Evolutionary conservation across 176 grass and related monocot species (phyloP), one percentile per base, ranked within the genome.

Genomic region (Leersia perrieri): DNA sequence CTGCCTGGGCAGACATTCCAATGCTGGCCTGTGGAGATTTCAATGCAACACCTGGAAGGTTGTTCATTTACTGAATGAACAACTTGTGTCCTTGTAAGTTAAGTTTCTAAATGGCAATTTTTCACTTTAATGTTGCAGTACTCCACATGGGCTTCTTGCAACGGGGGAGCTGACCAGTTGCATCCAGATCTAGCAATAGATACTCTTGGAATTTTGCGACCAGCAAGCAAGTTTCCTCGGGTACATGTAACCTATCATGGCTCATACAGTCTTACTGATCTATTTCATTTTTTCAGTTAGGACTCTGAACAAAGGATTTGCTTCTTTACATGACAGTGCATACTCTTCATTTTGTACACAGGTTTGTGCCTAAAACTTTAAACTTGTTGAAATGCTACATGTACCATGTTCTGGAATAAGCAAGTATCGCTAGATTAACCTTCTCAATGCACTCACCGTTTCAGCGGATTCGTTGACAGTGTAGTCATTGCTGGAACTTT

Each of bases 11-110:
- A 31, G 91, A 97, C 55, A 97, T 97, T 88, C 91, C 94, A 69
- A 97, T 97, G 89, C 75, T 97, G 91, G 94, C 93, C 14, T 97
- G 94, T 88, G 94, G 94, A 68, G 94, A 97, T 97, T 93, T 97
- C 53, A 93, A 93, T 81, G 89, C 94, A 29, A 77, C 75, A 25
- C 94, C 94, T 72, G 94, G 91, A 93, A 97, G 94, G 94, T 82
- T 68, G 74, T 80, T 74, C 33, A 67, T 60, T 27, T 84, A 42
- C 45, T 23, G n/a, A n/a, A 58, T 6, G 9, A 53, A 18, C 11
- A 60, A 68, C 2, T 18, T 27, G 25, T 82, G 53, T 32, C 36
- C 27, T n/a, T n/a, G n/a, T n/a, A n/a, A n/a, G n/a, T n/a, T n/a
- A n/a, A n/a, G n/a, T n/a, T n/a, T n/a, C n/a, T 68, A 72, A 66